Conservation (phyloP, 2,329 filamentous ascomycete genomes). For the Pleoardoris graminearum region DNA sequence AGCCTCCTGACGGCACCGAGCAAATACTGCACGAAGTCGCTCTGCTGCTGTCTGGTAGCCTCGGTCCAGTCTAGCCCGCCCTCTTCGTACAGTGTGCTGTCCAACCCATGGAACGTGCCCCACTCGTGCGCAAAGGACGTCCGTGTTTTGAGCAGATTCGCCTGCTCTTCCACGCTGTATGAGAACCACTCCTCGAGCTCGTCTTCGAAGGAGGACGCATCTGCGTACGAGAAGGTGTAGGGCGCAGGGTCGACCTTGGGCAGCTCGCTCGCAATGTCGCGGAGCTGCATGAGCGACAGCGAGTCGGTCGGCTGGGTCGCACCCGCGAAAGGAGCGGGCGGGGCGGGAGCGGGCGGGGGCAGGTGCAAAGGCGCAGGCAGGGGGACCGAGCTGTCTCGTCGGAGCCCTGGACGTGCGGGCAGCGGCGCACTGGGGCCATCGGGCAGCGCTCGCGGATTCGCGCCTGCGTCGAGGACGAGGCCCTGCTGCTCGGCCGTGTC, state of each 20-base stretch:
- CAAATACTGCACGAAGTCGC: conserved; percentile 59
- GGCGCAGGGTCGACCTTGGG: conserved; percentile 49
- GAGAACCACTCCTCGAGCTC: conserved; percentile 98
- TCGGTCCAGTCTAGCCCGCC: conserved; percentile 66
- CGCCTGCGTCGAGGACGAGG: conserved; percentile 30
- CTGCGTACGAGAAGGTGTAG: conserved; percentile 75
- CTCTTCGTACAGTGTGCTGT: conserved; percentile 45
- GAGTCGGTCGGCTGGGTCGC: conserved; percentile 46
- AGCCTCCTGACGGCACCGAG: conserved; percentile 37
- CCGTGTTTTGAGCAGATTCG: conserved; percentile 74
- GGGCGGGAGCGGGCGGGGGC: conserved; percentile 49
- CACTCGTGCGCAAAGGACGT: conserved; percentile 78
- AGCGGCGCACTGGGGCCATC: conserved; percentile 28
- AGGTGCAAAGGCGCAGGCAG: conserved; percentile 49
- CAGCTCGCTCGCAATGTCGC: conserved; percentile 49
- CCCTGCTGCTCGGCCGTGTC: conserved; percentile 43
- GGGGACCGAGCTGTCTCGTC: conserved; percentile 46
- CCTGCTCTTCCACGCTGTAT: conserved; percentile 84
- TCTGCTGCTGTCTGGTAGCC: conserved; percentile 59
- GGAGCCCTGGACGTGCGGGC: conserved; percentile 44
- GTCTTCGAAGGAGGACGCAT: conserved; percentile 67
- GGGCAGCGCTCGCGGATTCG: conserved; percentile 11
- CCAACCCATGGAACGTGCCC: conserved; percentile 49
- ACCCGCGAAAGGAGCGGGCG: conserved; percentile 36
- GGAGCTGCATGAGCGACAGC: conserved; percentile 53